Conservation (phyloP, 208 protist genomes). For the Trichomonas tenax region DNA sequence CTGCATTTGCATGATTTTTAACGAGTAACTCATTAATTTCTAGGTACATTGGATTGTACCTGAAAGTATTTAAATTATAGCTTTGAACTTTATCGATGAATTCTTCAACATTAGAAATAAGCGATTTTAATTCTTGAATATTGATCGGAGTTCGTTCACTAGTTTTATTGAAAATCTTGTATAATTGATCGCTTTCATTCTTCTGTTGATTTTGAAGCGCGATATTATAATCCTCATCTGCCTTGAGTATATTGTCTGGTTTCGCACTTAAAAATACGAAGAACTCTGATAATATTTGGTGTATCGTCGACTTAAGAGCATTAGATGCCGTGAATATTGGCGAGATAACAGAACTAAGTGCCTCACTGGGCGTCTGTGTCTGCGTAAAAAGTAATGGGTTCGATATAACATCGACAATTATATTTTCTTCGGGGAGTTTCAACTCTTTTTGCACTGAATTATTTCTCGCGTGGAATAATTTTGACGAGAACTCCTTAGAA, state of each 20-base stretch:
- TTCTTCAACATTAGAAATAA: not conserved
- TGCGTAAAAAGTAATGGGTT: not conserved
- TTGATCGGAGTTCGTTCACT: not conserved
- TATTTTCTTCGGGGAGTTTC: not conserved
- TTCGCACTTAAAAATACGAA: not conserved
- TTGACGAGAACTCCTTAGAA: not conserved
- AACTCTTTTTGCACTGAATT: not conserved
- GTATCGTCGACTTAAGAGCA: not conserved
- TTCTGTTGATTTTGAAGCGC: not conserved
- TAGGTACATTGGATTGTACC: not conserved
- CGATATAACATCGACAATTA: not conserved
- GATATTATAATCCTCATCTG: not conserved
- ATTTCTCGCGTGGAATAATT: not conserved
- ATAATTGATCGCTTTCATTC: not conserved
- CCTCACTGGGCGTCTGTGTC: not conserved
- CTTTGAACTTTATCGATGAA: not conserved
- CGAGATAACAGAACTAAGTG: not conserved
- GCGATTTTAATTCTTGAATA: not conserved
- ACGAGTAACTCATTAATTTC: not conserved
- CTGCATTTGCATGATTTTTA: not conserved
- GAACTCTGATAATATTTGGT: not conserved
- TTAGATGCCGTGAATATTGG: not conserved
- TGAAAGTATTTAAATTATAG: not conserved
- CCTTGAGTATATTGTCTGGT: not conserved
- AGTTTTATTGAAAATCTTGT: not conserved